These are phyloP conservation scores for Plasmodium vivax DNA, from an alignment of 169 alveolate genomes.

Conservation along the genomic window DNA sequence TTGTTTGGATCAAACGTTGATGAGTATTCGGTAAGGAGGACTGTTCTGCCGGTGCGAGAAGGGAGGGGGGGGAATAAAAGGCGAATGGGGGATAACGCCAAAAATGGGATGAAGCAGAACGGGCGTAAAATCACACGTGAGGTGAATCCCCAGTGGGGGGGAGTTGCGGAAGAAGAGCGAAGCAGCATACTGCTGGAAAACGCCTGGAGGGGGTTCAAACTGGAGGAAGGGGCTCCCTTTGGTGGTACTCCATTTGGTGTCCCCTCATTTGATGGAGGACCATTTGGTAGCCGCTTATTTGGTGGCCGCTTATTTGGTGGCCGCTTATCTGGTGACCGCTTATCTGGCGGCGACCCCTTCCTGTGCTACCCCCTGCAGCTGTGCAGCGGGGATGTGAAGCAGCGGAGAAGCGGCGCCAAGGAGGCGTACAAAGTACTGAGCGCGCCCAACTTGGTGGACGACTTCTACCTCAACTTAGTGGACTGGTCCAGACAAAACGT, in stretches of 20 bases:
- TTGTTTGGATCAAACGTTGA: constrained; percentile 19
- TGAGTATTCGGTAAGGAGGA: constrained; percentile 57
- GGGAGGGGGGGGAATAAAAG: background rate
- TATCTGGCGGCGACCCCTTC: background rate
- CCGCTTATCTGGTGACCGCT: background rate
- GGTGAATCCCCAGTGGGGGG: background rate
- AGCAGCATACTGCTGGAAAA: constrained; percentile 23
- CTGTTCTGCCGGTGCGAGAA: background rate
- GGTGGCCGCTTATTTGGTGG: background rate
- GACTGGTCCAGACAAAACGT: constrained; percentile 88
- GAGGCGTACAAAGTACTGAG: constrained; percentile 70
- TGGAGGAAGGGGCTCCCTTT: background rate
- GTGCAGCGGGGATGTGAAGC: background rate
- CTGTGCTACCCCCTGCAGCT: constrained; percentile 12
- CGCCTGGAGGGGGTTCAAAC: background rate
- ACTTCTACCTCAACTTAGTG: constrained; percentile 86
- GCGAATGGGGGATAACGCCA: background rate
- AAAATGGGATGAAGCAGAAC: background rate
- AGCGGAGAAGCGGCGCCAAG: constrained; percentile 63
- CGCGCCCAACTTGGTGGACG: constrained; percentile 90
- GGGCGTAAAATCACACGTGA: background rate
- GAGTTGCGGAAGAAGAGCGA: background rate
- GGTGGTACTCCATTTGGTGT: no score
- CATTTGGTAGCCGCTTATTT: background rate
- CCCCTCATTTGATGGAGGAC: background rate